phyloP scores from a whole-genome alignment of 2,329 filamentous ascomycete species.

The Thermothelomyces thermophilus region DNA sequence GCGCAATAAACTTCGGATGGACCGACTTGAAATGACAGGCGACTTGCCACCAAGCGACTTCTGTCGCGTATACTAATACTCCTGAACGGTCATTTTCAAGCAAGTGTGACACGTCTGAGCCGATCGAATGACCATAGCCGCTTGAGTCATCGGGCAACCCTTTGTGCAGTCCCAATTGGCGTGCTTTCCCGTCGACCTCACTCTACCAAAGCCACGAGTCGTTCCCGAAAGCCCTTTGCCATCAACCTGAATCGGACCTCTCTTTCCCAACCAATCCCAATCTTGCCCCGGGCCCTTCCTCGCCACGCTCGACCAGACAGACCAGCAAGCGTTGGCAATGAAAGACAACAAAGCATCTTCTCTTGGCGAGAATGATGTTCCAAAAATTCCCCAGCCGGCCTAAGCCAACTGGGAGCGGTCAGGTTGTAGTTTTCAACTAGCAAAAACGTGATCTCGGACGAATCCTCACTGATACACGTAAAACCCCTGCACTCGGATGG shows the following conservation, averaged over 20 bases:
- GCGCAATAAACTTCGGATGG: too few relatives aligned
- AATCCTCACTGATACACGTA: conserved; percentile 81
- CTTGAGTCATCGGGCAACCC: conserved; percentile 12
- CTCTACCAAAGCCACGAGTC: too few relatives aligned
- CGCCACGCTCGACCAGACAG: conserved; percentile 39
- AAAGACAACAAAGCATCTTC: conserved; percentile 39
- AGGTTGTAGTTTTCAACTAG: conserved; percentile 82
- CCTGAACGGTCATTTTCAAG: not conserved
- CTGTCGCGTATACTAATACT: not conserved
- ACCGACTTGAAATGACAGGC: too few relatives aligned
- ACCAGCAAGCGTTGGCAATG: conserved; percentile 41
- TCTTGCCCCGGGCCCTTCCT: conserved; percentile 39
- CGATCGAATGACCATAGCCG: not conserved
- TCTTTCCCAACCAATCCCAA: not conserved
- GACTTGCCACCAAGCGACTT: too few relatives aligned
- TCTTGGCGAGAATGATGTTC: conserved; percentile 36
- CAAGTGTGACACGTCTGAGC: conserved; percentile 12
- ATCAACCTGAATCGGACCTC: not conserved
- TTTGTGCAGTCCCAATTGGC: not conserved
- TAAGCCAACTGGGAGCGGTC: conserved; percentile 67
- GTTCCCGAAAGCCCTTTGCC: too few relatives aligned
- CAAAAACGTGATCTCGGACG: conserved; percentile 83
- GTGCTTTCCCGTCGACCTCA: too few relatives aligned
- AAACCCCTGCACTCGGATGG: conserved; percentile 67
- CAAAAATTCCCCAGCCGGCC: conserved; percentile 77